phyloP scores from a whole-genome alignment of 2,329 filamentous ascomycete genomes.

The Curvularia spicifera region DNA sequence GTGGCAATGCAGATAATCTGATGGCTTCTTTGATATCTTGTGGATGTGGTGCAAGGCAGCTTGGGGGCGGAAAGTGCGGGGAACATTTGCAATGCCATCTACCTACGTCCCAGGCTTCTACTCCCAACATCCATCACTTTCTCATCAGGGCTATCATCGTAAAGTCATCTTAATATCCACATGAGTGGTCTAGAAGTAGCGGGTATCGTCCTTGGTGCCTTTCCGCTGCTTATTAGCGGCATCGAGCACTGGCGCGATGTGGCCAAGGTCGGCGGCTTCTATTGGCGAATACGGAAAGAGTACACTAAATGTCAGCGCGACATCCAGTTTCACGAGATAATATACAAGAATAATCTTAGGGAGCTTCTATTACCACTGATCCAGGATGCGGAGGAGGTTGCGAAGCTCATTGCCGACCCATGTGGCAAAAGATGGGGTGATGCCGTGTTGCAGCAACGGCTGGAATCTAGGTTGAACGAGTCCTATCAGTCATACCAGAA shows the following conservation, averaged over 20 bases:
- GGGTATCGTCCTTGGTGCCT: not conserved
- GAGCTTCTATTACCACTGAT: not conserved
- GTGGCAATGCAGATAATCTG: not conserved
- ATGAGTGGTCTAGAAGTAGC: not conserved
- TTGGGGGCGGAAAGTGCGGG: not conserved
- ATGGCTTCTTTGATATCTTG: not conserved
- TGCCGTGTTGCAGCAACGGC: not conserved
- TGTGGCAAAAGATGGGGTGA: not conserved
- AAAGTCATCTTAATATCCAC: no score
- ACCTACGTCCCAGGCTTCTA: not conserved
- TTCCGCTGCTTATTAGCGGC: not conserved
- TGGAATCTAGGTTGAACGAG: conserved; percentile 1
- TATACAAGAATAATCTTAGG: not conserved
- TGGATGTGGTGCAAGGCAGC: not conserved
- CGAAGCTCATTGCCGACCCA: not conserved
- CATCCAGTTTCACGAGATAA: not conserved
- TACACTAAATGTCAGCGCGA: not conserved
- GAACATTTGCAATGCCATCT: not conserved
- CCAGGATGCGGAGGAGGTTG: not conserved
- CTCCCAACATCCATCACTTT: not conserved
- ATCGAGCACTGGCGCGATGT: conserved; percentile 2
- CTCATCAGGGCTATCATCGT: not conserved
- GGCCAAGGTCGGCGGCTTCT: conserved; percentile 3
- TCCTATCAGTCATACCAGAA: not conserved
- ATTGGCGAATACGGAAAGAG: not conserved